Conservation (phyloP, 768 basidiomycete species). For the Hydnomerulius pinastri region DNA sequence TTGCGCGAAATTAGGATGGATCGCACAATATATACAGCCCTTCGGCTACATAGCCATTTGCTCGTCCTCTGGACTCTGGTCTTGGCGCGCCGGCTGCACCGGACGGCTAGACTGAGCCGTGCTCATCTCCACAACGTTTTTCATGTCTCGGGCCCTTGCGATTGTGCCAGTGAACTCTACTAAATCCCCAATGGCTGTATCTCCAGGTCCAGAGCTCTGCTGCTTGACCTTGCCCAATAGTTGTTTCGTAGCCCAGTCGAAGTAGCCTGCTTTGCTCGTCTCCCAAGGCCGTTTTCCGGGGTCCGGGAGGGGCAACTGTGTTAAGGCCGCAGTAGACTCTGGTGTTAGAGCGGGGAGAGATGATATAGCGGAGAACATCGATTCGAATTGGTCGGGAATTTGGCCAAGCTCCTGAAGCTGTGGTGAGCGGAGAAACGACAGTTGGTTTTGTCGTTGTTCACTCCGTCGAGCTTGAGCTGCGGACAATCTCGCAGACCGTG, state of each 20-base stretch:
- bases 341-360: constrained; percentile 49
- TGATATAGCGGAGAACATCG: constrained; percentile 50
- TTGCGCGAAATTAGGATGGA: too few relatives aligned
- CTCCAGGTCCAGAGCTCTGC: constrained; percentile 14
- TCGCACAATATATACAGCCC: background rate
- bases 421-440: constrained; percentile 47
- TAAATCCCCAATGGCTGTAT: constrained; percentile 24
- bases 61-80: background rate
- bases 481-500: constrained; percentile 52
- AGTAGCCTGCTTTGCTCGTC: constrained; percentile 69
- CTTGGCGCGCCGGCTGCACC: background rate
- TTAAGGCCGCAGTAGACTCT: constrained; percentile 38
- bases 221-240: constrained; percentile 40
- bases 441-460: constrained; percentile 40
- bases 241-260: constrained; percentile 73
- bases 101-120: background rate
- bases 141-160: constrained; percentile 20
- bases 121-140: constrained; percentile 13
- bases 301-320: constrained; percentile 38
- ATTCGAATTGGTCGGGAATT: constrained; percentile 42
- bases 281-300: constrained; percentile 81
- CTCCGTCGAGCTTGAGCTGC: constrained; percentile 48
- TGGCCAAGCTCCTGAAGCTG: constrained; percentile 39
- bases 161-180: constrained; percentile 18
- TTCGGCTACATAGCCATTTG: background rate